phyloP scores from a whole-genome alignment of 2,329 filamentous ascomycete genomes.

The Aureobasidium sp. region DNA sequence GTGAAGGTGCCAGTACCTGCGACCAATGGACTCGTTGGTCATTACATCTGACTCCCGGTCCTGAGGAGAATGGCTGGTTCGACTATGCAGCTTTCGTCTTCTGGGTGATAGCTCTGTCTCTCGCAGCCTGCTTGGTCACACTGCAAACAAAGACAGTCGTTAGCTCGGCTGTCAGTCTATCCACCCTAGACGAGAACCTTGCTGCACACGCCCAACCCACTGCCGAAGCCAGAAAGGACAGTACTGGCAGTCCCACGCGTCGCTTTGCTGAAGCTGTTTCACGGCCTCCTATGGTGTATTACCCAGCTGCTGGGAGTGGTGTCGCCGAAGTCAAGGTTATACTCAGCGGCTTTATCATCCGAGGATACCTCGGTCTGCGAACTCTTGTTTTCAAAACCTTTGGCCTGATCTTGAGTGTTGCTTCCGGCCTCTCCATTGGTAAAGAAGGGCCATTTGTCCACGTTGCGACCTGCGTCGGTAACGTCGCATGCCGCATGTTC shows the following conservation, averaged over 20 bases:
- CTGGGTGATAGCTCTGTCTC: constrained; percentile 63
- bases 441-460: constrained; percentile 98
- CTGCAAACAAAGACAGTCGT: constrained; percentile 90
- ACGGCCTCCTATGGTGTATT: constrained; percentile 77
- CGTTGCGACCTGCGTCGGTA: constrained; percentile 89
- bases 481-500: constrained; percentile 91
- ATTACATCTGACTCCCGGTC: constrained; percentile 47
- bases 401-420: constrained; percentile 78
- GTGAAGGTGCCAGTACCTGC: constrained; percentile 49
- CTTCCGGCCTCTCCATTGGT: constrained; percentile 85
- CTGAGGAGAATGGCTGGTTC: constrained; percentile 50
- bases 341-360: constrained; percentile 92
- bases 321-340: constrained; percentile 97
- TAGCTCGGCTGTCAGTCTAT: constrained; percentile 76
- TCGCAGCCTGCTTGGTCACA: constrained; percentile 70
- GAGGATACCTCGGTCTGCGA: constrained; percentile 85
- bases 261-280: constrained; percentile 33
- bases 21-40: constrained; percentile 59
- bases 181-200: constrained; percentile 88
- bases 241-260: constrained; percentile 33
- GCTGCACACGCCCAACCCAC: constrained; percentile 45
- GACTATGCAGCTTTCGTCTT: constrained; percentile 71
- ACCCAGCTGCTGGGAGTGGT: constrained; percentile 89
- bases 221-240: constrained; percentile 36
- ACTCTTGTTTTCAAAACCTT: constrained; percentile 81